Evolutionary conservation across 2,329 filamentous ascomycete genomes (phyloP).

Genomic region (Trichoderma hamatum): DNA sequence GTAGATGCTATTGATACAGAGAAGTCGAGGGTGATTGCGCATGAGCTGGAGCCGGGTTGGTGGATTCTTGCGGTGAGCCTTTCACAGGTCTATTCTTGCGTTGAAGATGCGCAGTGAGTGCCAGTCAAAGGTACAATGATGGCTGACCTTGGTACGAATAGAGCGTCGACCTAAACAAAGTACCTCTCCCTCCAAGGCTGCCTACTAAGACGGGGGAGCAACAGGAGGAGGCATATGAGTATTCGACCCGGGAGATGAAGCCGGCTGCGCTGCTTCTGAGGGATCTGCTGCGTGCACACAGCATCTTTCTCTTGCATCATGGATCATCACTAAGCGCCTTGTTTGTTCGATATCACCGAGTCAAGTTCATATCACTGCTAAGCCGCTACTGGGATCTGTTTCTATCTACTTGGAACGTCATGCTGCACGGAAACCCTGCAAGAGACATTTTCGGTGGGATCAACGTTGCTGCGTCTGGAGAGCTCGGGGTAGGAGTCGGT

Average conservation of each 20-base stretch:
- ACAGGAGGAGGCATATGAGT: conserved; percentile 63
- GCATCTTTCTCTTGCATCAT: conserved; percentile 86
- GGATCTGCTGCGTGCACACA: conserved; percentile 81
- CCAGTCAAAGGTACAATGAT: neutral
- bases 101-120: neutral
- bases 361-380: conserved; percentile 72
- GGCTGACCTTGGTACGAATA: conserved; percentile 29
- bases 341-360: conserved; percentile 63
- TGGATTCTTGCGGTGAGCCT: conserved; percentile 85
- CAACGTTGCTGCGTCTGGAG: conserved; percentile 86
- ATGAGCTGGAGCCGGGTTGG: conserved; percentile 89
- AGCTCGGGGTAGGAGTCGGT: conserved; percentile 90
- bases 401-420: conserved; percentile 78
- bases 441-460: conserved; percentile 78
- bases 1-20: conserved; percentile 91
- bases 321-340: conserved; percentile 72
- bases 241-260: conserved; percentile 88
- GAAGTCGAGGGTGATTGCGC: conserved; percentile 79
- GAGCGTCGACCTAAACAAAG: conserved; percentile 74
- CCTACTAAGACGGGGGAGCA: conserved; percentile 47
- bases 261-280: conserved; percentile 75
- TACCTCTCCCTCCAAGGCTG: conserved; percentile 62
- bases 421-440: conserved; percentile 86
- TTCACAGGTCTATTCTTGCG: neutral
- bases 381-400: conserved; percentile 79